Base-by-base conservation (phyloP, 768 basidiomycete species). In the Calocera viscosa region DNA sequence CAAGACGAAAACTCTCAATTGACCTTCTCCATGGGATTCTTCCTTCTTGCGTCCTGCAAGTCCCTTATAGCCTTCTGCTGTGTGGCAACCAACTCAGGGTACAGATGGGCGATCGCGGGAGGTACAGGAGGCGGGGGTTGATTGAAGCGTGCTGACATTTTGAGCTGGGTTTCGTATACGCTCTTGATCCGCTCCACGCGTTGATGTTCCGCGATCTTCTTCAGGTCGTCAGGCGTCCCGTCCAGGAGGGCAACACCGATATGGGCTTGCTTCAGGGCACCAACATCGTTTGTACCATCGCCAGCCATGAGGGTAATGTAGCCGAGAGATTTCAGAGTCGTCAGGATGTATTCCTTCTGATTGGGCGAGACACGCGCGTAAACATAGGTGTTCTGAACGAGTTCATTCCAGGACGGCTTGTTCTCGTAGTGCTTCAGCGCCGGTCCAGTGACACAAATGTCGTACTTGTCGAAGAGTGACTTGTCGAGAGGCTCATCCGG, bases 251-350 rank as follows among this genome's bases (percentile, higher is more conserved):
- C 95, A 32, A 98, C 90, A 64, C 96, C 95, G 68, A 99, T 89
- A 75, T 99, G 93, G 0, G 96, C 96, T 75, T 96, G 94, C 76
- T 98, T 99, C 65, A 99, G 83, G 1, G 96, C 96, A 26, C 96
- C 96, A 64, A 99, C 96, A 69, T 98, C 96, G 74, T 99, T 98
- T 2, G 96, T 99, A 33, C 96, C 96, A 74, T 99, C 96, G 64
- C 96, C 96, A 3, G 94, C 96, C 96, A 98, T 98, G 64, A 99
- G 82, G 0, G 96, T 99, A 17, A 82, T 83, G 74, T 92, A 99
- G 26, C 95, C 95, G 28, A 96, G 84, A 1, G 81, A 81, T 75
- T 94, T 94, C 65, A 98, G 80, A 7, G 89, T 89, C 0, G 93
- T 91, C 60, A 99, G 82, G 77, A 99, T 98, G 75, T 84, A 84